Base-by-base conservation (phyloP, 192 early-diverging fungal species). In the Cladochytrium replicatum region DNA sequence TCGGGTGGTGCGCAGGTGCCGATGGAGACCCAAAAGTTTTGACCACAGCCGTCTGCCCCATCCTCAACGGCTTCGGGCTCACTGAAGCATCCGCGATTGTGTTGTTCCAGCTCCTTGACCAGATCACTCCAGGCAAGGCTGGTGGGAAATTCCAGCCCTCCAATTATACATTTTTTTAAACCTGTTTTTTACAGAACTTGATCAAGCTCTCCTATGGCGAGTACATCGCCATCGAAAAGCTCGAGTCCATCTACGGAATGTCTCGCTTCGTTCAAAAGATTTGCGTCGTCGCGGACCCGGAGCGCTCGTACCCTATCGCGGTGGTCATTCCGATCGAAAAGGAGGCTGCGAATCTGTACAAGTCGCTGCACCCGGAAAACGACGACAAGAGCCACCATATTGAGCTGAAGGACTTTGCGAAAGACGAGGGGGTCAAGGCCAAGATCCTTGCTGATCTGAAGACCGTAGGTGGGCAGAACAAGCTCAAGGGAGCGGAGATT, bases 131-230 rank as follows among this genome's bases (percentile, higher is more conserved):
- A n/a, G n/a, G n/a, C n/a, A n/a, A n/a, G n/a, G n/a, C n/a, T n/a
- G n/a, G n/a, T n/a, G n/a, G n/a, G n/a, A n/a, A n/a, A n/a, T n/a
- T n/a, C n/a, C n/a, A n/a, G n/a, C n/a, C n/a, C n/a, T n/a, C n/a
- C n/a, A n/a, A n/a, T n/a, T n/a, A n/a, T n/a, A n/a, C n/a, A n/a
- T n/a, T n/a, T n/a, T n/a, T n/a, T n/a, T n/a, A n/a, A n/a, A n/a
- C n/a, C n/a, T n/a, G n/a, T n/a, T n/a, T n/a, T n/a, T n/a, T n/a
- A n/a, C n/a, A 90, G 77, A 97, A 95, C 65, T 75, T 97, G 42
- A 84, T 97, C 51, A 97, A 94, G 65, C 72, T 92, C 50, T 69
- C 80, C 4, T 74, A 89, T 58, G 93, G 89, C 55, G 91, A 93
- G 48, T 74, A 75, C 47, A 84, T 97, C 63, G 94, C 94, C 19